A percentile compares a stretch with the other conserved stretches of the same genome.
Evolutionary conservation across 345 rosid genomes (phyloP).

Genomic region (Hypericum perforatum): DNA sequence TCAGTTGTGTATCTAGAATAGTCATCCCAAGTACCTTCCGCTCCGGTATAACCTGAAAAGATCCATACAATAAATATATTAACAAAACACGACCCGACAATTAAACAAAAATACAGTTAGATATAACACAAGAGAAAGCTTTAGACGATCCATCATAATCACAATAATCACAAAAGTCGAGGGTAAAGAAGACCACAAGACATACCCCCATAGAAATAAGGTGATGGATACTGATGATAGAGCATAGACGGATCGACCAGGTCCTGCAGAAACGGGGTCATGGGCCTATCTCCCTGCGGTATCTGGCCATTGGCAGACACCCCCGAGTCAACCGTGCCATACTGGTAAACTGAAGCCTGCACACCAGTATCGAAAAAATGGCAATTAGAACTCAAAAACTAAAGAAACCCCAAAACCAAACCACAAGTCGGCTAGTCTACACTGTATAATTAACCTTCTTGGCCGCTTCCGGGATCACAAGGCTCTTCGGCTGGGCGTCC

Average conservation of each 20-base stretch:
- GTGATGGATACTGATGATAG: constrained; percentile 44
- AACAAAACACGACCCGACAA: too few species aligned
- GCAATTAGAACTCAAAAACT: too few species aligned
- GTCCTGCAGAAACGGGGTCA: constrained; percentile 49
- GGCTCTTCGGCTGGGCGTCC: constrained; percentile 32
- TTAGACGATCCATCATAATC: too few species aligned
- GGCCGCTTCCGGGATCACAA: constrained; percentile 23
- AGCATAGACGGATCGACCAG: constrained; percentile 53
- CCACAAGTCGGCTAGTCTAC: too few species aligned
- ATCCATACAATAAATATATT: too few species aligned
- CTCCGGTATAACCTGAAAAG: constrained; percentile 42
- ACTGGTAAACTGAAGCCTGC: constrained; percentile 57
- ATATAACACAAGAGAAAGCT: too few species aligned
- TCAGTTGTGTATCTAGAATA: constrained; percentile 49
- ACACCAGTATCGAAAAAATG: too few species aligned
- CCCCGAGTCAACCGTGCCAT: constrained; percentile 45
- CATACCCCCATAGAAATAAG: constrained; percentile 49
- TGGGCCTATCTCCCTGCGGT: constrained; percentile 47
- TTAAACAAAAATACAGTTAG: too few species aligned
- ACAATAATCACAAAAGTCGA: too few species aligned
- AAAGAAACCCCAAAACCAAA: too few species aligned
- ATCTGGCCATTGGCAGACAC: constrained; percentile 43
- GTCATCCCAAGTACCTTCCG: constrained; percentile 62
- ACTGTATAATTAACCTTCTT: too few species aligned
- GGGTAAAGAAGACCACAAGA: too few species aligned